phyloP scores from a whole-genome alignment of 176 grass and related monocot genomes.

The Musa acuminata region DNA sequence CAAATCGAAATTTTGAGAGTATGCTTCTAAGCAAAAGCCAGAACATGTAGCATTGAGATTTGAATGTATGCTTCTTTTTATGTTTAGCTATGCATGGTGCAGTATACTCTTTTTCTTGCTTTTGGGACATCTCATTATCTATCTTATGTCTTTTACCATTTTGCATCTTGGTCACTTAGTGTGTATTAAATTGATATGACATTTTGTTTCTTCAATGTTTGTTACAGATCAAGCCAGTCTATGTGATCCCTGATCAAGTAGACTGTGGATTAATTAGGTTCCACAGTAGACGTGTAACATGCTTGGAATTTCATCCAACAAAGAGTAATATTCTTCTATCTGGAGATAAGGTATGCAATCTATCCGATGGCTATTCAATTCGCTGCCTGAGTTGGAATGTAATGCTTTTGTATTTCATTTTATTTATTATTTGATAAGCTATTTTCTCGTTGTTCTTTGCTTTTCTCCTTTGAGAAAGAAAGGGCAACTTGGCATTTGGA shows the following conservation, averaged over 20 bases:
- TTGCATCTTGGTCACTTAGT: not conserved
- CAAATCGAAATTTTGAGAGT: too few relatives aligned
- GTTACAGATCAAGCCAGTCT: constrained; percentile 51
- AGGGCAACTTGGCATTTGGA: constrained; percentile 84
- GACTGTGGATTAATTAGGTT: constrained; percentile 85
- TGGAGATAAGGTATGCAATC: constrained; percentile 69
- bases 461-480: constrained; percentile 37
- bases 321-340: constrained; percentile 70
- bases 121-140: not conserved
- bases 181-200: not conserved
- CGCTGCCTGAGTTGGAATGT: not conserved
- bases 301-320: constrained; percentile 89
- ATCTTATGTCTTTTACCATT: not conserved
- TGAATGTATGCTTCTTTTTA: too few relatives aligned
- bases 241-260: constrained; percentile 63
- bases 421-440: constrained; percentile 6
- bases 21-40: too few relatives aligned
- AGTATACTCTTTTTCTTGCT: not conserved
- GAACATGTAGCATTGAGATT: too few relatives aligned
- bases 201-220: not conserved
- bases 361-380: not conserved
- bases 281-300: constrained; percentile 70
- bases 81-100: not conserved
- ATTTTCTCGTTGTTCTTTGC: not conserved
- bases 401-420: not conserved